Evolutionary conservation across 164 flowering plant species (phyloP).

Genomic region (Vitis cinerea): DNA sequence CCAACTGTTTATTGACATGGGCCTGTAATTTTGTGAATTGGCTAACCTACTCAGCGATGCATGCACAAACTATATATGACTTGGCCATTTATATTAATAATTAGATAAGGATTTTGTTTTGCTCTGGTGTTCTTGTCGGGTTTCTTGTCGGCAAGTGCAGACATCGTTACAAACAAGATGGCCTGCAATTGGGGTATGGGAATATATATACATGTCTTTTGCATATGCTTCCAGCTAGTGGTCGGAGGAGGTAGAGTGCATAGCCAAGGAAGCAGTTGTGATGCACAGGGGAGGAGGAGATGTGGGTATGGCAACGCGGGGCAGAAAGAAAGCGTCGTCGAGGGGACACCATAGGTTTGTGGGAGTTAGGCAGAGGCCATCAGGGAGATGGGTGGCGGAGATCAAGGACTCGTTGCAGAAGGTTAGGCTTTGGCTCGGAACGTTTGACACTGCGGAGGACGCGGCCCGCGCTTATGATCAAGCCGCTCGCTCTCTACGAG

Average conservation of each 20-base stretch:
- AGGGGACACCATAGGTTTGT: slow-evolving; percentile 37
- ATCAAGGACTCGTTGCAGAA: slow-evolving; percentile 42
- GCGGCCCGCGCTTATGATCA: slow-evolving; percentile 40
- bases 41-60: too few species aligned
- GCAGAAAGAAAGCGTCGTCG: slow-evolving; percentile 25
- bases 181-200: slow-evolving; percentile 6
- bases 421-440: slow-evolving; percentile 44
- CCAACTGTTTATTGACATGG: too few species aligned
- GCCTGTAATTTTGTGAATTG: too few species aligned
- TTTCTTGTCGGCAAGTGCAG: too few species aligned
- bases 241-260: too few species aligned
- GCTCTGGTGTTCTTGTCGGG: too few species aligned
- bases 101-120: too few species aligned
- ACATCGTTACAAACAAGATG: slow-evolving; percentile 7
- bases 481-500: slow-evolving; percentile 38
- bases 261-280: background rate
- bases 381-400: slow-evolving; percentile 45
- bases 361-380: slow-evolving; percentile 40
- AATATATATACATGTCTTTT: too few species aligned
- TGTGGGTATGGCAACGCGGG: slow-evolving; percentile 2
- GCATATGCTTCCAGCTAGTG: too few species aligned
- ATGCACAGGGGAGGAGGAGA: background rate
- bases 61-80: too few species aligned
- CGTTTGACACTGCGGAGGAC: slow-evolving; percentile 40
- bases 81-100: too few species aligned